phyloP scores from a whole-genome alignment of 2,329 filamentous ascomycete species.

The Colletotrichum graminicola region DNA sequence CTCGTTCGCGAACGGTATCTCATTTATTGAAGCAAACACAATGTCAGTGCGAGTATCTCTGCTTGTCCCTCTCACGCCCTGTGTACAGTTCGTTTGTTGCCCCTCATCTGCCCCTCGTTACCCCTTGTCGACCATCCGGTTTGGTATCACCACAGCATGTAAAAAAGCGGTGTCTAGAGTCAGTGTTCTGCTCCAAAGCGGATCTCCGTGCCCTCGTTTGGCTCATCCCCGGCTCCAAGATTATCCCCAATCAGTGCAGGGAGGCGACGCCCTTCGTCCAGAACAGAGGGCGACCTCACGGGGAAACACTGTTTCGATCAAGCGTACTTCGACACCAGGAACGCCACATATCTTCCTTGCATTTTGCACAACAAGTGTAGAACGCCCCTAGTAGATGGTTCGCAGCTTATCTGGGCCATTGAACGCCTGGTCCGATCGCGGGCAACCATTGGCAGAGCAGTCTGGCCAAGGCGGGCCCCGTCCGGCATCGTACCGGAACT shows the following conservation, averaged over 20 bases:
- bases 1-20: neutral
- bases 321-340: neutral
- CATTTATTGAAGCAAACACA: neutral
- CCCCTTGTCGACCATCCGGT: neutral
- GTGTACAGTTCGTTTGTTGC: neutral
- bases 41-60: neutral
- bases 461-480: slow-evolving; percentile 18
- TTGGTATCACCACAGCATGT: slow-evolving; percentile 13
- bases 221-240: slow-evolving; percentile 2
- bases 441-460: slow-evolving; percentile 11
- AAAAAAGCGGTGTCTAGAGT: slow-evolving; percentile 38
- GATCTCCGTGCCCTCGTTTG: slow-evolving; percentile 27
- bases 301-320: neutral
- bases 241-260: slow-evolving; percentile 22
- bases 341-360: neutral
- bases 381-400: slow-evolving; percentile 15
- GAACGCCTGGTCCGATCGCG: neutral
- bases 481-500: slow-evolving; percentile 13
- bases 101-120: slow-evolving; percentile 14
- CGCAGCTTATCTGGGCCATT: slow-evolving; percentile 11
- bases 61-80: neutral
- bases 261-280: neutral
- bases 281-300: slow-evolving; percentile 23
- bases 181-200: slow-evolving; percentile 28
- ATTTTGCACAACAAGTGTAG: neutral